Percentiles rank a stretch among this genome's conserved stretches.
These are phyloP conservation scores for Boletus sp. DNA, from an alignment of 1,284 basidiomycete species.

Conservation along the genomic window DNA sequence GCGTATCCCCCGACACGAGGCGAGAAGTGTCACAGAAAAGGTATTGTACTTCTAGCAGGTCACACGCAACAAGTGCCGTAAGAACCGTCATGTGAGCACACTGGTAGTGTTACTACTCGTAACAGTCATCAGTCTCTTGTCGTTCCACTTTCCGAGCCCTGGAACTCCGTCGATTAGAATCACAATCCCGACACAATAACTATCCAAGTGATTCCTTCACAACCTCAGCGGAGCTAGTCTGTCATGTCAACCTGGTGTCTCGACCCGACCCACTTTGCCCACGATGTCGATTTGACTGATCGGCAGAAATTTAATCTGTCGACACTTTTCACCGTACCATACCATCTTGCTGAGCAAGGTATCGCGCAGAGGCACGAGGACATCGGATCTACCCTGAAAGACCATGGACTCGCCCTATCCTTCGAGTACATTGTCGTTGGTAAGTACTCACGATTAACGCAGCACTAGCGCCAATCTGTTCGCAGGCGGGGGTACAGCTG, in stretches of 20 bases:
- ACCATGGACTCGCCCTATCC: background rate
- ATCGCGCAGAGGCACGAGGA: background rate
- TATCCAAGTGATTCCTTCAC: too few relatives aligned
- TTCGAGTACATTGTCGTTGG: conserved; percentile 22
- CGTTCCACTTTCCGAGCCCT: too few relatives aligned
- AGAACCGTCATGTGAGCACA: too few relatives aligned
- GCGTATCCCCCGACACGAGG: too few relatives aligned
- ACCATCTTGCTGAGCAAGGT: conserved; percentile 3
- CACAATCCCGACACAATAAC: too few relatives aligned
- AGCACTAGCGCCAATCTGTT: background rate
- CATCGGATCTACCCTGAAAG: conserved; percentile 4
- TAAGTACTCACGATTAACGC: background rate
- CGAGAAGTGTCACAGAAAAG: too few relatives aligned
- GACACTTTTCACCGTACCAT: background rate
- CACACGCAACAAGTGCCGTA: too few relatives aligned
- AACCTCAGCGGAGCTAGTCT: too few relatives aligned
- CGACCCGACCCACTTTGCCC: background rate
- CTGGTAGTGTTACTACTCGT: too few relatives aligned
- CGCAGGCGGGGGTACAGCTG: conserved; percentile 19
- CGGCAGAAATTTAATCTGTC: background rate
- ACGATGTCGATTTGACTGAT: background rate
- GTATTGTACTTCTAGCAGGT: too few relatives aligned
- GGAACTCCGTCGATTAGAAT: too few relatives aligned
- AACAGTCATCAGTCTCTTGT: too few relatives aligned
- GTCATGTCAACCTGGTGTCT: conserved; percentile 3